phyloP scores from a whole-genome alignment of 2,329 filamentous ascomycete species.

The Albophoma yamanashiensis region DNA sequence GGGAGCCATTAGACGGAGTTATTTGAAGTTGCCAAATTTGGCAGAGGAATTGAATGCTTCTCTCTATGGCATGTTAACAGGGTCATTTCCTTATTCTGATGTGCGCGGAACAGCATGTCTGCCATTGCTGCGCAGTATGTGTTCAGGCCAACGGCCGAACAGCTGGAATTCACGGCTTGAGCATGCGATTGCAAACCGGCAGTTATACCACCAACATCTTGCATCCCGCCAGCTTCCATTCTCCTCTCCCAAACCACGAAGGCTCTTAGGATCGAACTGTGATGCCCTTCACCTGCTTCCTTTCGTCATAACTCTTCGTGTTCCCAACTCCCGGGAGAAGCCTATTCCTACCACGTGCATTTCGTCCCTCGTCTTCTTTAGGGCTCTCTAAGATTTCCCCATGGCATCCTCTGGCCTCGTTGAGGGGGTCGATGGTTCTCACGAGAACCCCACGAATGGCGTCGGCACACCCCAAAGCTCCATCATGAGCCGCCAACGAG shows the following conservation, averaged over 20 bases:
- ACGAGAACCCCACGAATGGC: neutral
- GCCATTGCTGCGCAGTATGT: neutral
- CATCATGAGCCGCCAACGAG: slow-evolving; percentile 7
- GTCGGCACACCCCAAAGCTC: neutral
- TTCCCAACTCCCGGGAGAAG: neutral
- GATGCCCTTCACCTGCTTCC: neutral
- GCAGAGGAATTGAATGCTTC: slow-evolving; percentile 2
- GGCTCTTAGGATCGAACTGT: neutral
- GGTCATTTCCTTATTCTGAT: neutral
- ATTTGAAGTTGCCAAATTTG: slow-evolving; percentile 1
- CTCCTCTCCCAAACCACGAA: too few species aligned
- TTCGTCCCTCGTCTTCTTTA: neutral
- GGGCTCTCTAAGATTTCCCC: neutral
- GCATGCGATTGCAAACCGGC: neutral
- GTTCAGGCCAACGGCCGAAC: neutral
- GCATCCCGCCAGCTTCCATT: neutral
- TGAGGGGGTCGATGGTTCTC: neutral
- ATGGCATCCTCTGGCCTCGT: neutral
- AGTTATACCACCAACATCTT: neutral
- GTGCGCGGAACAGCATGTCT: neutral
- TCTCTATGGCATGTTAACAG: neutral
- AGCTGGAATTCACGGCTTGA: neutral
- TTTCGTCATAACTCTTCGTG: neutral
- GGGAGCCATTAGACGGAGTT: slow-evolving; percentile 6
- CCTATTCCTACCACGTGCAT: neutral